These are phyloP conservation scores for Arabidopsis thaliana DNA, from an alignment of 345 rosid genomes.

Conservation along the genomic window DNA sequence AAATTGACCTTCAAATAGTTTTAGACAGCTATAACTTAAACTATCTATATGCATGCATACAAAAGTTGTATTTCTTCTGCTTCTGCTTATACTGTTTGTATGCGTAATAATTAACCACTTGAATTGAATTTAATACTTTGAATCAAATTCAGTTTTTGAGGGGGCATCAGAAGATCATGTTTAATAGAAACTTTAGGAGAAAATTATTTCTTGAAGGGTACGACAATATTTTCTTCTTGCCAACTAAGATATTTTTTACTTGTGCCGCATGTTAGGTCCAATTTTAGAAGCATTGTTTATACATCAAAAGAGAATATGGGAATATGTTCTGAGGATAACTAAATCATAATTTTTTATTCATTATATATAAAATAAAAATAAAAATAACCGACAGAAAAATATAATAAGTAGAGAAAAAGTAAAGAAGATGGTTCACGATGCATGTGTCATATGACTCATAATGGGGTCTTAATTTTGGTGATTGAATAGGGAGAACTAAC, in stretches of 20 bases:
- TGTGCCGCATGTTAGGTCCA: slow-evolving; percentile 36
- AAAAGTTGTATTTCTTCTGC: background rate
- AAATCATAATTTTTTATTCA: background rate
- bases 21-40: background rate
- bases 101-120: background rate
- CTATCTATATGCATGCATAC: too few relatives aligned
- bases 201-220: background rate
- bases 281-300: slow-evolving; percentile 8
- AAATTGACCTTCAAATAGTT: background rate
- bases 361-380: background rate
- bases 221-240: background rate
- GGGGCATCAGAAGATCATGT: background rate
- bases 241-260: background rate
- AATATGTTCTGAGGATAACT: slow-evolving; percentile 17
- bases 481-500: slow-evolving; percentile 42
- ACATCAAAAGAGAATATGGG: background rate
- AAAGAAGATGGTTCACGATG: slow-evolving; percentile 29
- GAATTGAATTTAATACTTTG: background rate
- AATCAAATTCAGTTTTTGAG: background rate
- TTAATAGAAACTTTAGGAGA: background rate
- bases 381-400: slow-evolving; percentile 8
- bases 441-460: slow-evolving; percentile 48
- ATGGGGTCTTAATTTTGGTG: slow-evolving; percentile 22
- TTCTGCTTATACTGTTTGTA: background rate
- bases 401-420: slow-evolving; percentile 17